Conservation (phyloP, 176 grass and related monocot genomes). For the Hordeum marinum region DNA sequence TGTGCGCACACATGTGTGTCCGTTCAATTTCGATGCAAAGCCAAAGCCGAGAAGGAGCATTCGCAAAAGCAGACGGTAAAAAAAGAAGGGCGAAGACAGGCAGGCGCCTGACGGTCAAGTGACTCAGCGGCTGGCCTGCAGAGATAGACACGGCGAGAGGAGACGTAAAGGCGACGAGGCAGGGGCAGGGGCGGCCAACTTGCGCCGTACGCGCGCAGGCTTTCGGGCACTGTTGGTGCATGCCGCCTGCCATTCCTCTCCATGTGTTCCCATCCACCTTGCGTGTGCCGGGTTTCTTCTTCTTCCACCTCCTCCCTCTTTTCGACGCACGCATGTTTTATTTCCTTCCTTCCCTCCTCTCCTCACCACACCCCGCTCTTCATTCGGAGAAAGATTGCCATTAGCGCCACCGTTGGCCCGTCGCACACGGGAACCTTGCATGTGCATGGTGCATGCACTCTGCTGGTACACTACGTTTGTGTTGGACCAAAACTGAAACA, state of each 20-base stretch:
- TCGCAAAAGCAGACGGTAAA: constrained; percentile 16
- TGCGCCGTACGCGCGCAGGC: neutral
- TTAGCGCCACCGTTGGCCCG: neutral
- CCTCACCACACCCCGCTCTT: neutral
- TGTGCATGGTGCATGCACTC: neutral
- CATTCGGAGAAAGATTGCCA: neutral
- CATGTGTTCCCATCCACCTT: neutral
- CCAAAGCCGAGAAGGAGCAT: constrained; percentile 1
- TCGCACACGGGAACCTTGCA: too few relatives aligned
- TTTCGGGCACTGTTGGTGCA: constrained; percentile 18
- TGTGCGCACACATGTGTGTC: constrained; percentile 30
- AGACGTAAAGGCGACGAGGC: constrained; percentile 21
- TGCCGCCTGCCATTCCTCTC: neutral
- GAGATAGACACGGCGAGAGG: neutral
- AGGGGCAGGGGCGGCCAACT: neutral
- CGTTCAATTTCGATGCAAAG: constrained; percentile 20
- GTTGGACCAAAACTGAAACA: neutral
- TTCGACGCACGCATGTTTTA: too few relatives aligned
- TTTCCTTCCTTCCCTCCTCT: too few relatives aligned
- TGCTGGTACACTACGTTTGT: neutral
- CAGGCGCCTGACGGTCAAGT: neutral
- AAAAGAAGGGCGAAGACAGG: neutral
- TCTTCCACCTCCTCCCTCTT: neutral
- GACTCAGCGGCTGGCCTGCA: neutral
- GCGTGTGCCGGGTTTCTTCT: neutral